Base-by-base conservation (phyloP, 352 stramenopile genomes). In the Phytophthora kernoviae region DNA sequence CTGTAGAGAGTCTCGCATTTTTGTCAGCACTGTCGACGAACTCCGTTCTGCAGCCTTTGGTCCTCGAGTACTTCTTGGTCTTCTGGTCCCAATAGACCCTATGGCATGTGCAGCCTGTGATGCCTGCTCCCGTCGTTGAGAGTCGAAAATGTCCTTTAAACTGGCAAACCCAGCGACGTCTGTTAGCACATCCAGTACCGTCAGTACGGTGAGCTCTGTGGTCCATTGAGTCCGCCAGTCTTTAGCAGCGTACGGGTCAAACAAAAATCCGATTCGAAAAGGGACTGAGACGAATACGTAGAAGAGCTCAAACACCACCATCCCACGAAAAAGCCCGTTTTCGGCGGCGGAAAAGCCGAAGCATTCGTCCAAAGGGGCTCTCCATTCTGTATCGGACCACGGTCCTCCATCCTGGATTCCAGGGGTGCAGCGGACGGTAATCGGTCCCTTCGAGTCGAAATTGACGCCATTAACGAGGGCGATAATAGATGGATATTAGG, bases 201-300 rank as follows among this genome's bases (percentile, higher is more conserved):
- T 75, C 22, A 88, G 77, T 4, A 88, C 55, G 8, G 73, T 80
- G 46, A 90, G 69, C 20, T 72, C 69, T 0, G 32, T 40, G 1
- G 71, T 87, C 82, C 82, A 92, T 0, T 60, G 62, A 2, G 48
- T 26, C 0, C 27, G n/a, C 43, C 61, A 67, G 20, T 50, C 47
- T 5, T 27, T 21, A 0, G 18, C 26, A 0, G 61, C 32, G 37
- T 83, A 81, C 3, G 79, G 79, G 54, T 90, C 79, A 41, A 83
- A 91, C 48, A 86, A 63, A 48, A 94, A 87, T 21, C 82, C 84
- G 37, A 94, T 70, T 0, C 82, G 81, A 7, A 91, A 65, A 14
- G 81, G 82, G 4, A 92, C 54, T 12, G 71, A 90, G 20, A 81
- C 15, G 32, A 87, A 66, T 17, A 81, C 55, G 66, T 92, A 92